Conservation (phyloP, 106 monocot genomes). For the Dioscorea dumetorum region DNA sequence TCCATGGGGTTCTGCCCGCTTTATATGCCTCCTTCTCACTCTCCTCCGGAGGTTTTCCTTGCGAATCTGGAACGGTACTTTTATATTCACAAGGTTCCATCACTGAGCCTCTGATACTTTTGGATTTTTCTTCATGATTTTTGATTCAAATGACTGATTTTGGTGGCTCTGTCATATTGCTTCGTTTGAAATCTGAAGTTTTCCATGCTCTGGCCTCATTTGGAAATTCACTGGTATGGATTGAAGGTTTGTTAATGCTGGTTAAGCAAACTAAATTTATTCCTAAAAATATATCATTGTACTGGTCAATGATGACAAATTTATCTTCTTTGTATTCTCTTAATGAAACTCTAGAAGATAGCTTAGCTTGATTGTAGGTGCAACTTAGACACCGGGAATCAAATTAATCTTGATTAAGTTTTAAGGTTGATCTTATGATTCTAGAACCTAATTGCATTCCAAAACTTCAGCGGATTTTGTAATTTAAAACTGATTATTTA, state of each 20-base stretch:
- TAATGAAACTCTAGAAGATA: too few relatives aligned
- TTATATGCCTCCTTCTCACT: slow-evolving; percentile 23
- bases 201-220: too few relatives aligned
- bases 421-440: too few relatives aligned
- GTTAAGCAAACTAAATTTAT: background rate
- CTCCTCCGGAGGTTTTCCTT: slow-evolving; percentile 44
- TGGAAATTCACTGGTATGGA: too few relatives aligned
- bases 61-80: slow-evolving; percentile 44
- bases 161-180: background rate
- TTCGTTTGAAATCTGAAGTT: background rate
- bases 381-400: too few relatives aligned
- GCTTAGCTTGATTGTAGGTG: too few relatives aligned
- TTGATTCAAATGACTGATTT: background rate
- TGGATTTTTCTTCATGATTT: background rate
- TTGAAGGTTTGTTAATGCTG: background rate
- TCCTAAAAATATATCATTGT: background rate
- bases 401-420: too few relatives aligned
- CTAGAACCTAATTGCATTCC: too few relatives aligned
- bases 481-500: too few relatives aligned
- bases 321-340: too few relatives aligned
- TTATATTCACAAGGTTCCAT: slow-evolving; percentile 50
- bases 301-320: background rate
- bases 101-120: background rate
- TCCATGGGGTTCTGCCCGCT: slow-evolving; percentile 46
- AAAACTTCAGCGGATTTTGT: too few relatives aligned